Evolutionary conservation across 306 rosid species (phyloP), one percentile per base, ranked within the genome.

Genomic region (Prunus campanulata): DNA sequence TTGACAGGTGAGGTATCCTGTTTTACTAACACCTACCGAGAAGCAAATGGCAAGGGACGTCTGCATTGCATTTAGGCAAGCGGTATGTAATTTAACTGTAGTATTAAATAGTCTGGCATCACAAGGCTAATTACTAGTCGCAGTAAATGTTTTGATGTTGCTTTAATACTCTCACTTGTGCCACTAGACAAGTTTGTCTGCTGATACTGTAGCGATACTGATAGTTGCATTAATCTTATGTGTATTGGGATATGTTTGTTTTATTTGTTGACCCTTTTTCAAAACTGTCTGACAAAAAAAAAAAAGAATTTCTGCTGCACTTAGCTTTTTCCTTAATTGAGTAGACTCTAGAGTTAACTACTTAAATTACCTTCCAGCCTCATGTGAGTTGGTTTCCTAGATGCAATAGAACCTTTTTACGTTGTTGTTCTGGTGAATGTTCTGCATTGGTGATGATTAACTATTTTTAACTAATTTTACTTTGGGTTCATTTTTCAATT

Each of bases 31-130:
- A 79, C 99, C 99, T 59, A 77, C 81, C 35, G 99, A 95, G 87
- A 95, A 95, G 88, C 96, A 95, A 86, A 91, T 95, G 98, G 96
- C 99, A 46, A 92, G 97, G 85, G 94, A 95, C 30, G 99, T 95
- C 73, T 92, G 97, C 88, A 80, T 82, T 78, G 97, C 99, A 64
- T 95, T 95, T 87, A 89, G 92, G 78, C 99, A 95, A 92, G 83
- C 87, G 92, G 99, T 95, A 92, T 69, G 97, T 79, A 70, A 25
- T 82, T 57, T 66, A 39, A 65, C 68, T 76, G 57, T 73, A 71
- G 72, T 68, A 56, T 61, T 70, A 55, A 44, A 20, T 20, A 42
- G 24, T 67, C 35, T n/a, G 69, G 60, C 8, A 6, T 70, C 7
- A 14, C 55, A 11, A 25, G 67, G 49, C 55, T 70, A 51, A 24